Percentiles rank a stretch among this genome's conserved stretches.
phyloP scores from a whole-genome alignment of 805 yeast species.

The Sugiyamaella marilandica region DNA sequence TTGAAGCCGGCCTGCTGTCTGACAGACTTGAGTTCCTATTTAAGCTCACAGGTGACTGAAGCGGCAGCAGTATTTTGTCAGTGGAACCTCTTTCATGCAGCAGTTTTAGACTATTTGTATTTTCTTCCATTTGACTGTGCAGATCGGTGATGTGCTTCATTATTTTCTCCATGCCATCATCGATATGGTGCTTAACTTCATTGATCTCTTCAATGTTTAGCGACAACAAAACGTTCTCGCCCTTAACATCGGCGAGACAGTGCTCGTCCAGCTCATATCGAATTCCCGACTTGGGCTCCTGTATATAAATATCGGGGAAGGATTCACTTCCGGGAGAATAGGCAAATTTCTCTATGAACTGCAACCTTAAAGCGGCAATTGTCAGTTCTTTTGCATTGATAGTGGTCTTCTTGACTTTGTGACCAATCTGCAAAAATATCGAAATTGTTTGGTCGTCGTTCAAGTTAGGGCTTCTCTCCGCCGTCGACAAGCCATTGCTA shows the following conservation, averaged over 20 bases:
- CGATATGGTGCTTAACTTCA: conserved; percentile 30
- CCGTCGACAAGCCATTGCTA: background rate
- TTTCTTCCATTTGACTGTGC: conserved; percentile 23
- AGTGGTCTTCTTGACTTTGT: conserved; percentile 30
- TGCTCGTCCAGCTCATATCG: conserved; percentile 79
- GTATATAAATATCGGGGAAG: conserved; percentile 76
- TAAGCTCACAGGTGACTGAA: background rate
- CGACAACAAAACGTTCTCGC: conserved; percentile 54
- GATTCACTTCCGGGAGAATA: conserved; percentile 59
- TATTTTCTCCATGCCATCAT: conserved; percentile 25
- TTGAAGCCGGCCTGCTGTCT: background rate
- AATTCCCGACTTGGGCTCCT: conserved; percentile 53
- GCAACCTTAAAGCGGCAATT: conserved; percentile 42
- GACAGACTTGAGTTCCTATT: conserved; percentile 1
- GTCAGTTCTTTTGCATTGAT: conserved; percentile 31
- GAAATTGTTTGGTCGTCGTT: conserved; percentile 10
- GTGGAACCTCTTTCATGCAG: conserved; percentile 14
- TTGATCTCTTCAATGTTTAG: conserved; percentile 46
- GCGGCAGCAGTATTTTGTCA: background rate
- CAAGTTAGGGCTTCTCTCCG: background rate
- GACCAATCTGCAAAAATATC: conserved; percentile 34
- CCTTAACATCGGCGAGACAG: conserved; percentile 50
- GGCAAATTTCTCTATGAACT: conserved; percentile 84
- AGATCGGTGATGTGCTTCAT: conserved; percentile 25
- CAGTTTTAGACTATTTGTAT: conserved; percentile 20